A percentile compares a stretch with the other conserved stretches of the same genome.
Conservation (phyloP, 768 basidiomycete species). For the Tylopilus intermedius region DNA sequence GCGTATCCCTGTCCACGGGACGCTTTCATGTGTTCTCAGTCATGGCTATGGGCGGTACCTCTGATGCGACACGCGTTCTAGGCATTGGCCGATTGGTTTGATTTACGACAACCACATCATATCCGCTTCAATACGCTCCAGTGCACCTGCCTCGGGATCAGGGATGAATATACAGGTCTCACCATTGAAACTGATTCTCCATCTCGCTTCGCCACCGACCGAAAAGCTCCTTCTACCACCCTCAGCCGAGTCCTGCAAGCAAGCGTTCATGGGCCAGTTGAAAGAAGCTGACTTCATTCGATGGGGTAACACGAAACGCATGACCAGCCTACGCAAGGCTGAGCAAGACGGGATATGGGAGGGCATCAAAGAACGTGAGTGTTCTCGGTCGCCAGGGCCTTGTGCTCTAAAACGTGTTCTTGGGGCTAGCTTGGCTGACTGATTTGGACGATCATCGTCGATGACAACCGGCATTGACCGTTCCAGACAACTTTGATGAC, state of each 20-base stretch:
- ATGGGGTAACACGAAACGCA: slow-evolving; percentile 93
- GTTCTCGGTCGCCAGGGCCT: slow-evolving; percentile 11
- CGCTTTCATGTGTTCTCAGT: background rate
- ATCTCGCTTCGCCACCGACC: slow-evolving; percentile 80
- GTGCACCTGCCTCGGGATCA: slow-evolving; percentile 36
- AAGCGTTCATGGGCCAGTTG: slow-evolving; percentile 90
- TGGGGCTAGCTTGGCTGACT: slow-evolving; percentile 22
- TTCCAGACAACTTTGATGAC: slow-evolving; percentile 88
- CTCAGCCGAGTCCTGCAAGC: slow-evolving; percentile 81
- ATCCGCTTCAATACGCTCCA: slow-evolving; percentile 48
- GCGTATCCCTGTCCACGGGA: background rate
- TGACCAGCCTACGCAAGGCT: slow-evolving; percentile 82
- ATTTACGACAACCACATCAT: slow-evolving; percentile 84
- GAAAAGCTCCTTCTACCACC: slow-evolving; percentile 83
- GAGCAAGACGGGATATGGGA: slow-evolving; percentile 98
- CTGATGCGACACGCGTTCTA: slow-evolving; percentile 32
- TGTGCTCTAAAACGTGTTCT: slow-evolving; percentile 16
- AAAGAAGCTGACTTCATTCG: slow-evolving; percentile 97
- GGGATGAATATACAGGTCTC: slow-evolving; percentile 35
- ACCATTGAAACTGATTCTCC: slow-evolving; percentile 78
- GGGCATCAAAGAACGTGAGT: slow-evolving; percentile 88
- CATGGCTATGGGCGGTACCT: background rate
- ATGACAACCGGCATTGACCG: slow-evolving; percentile 8
- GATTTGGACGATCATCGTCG: slow-evolving; percentile 13
- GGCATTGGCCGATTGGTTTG: slow-evolving; percentile 98